Evolutionary conservation across 1,284 basidiomycete species (phyloP).

Genomic region (Cutaneotrichosporon dermatis): DNA sequence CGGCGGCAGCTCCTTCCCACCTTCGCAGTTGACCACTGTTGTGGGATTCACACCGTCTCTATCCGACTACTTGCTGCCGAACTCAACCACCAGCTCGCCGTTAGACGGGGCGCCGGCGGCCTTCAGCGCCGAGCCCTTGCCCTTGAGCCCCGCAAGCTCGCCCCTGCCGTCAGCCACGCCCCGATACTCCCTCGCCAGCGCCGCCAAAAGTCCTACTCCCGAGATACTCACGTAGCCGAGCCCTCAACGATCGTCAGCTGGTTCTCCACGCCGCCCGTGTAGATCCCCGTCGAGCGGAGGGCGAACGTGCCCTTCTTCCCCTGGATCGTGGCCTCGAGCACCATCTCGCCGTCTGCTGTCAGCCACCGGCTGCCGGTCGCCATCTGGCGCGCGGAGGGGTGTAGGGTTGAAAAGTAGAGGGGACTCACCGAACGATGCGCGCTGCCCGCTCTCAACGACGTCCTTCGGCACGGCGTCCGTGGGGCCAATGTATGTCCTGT

Average conservation of each 20-base stretch:
- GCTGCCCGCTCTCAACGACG: too few species aligned
- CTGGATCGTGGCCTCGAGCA: not conserved
- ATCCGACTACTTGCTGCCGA: too few species aligned
- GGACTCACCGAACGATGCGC: not conserved
- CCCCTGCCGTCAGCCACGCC: too few species aligned
- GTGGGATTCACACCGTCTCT: too few species aligned
- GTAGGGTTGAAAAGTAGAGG: not conserved
- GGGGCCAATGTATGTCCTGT: not conserved
- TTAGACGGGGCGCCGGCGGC: too few species aligned
- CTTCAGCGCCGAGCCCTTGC: too few species aligned
- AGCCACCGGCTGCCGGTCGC: not conserved
- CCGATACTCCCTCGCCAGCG: too few species aligned
- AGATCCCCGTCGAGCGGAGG: not conserved
- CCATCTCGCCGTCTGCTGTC: constrained; percentile 1
- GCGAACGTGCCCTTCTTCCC: not conserved
- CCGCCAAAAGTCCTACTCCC: not conserved
- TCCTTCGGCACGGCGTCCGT: not conserved
- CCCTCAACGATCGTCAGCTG: not conserved
- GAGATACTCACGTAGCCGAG: not conserved
- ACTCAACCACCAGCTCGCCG: too few species aligned
- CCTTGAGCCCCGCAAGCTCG: too few species aligned
- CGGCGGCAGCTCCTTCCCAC: not conserved
- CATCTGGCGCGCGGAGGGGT: too few species aligned
- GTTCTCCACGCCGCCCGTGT: not conserved
- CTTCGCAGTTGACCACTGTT: too few species aligned